Base-by-base conservation (phyloP, 1,139 yeast species). In the Kurtzmaniella natalensis region DNA sequence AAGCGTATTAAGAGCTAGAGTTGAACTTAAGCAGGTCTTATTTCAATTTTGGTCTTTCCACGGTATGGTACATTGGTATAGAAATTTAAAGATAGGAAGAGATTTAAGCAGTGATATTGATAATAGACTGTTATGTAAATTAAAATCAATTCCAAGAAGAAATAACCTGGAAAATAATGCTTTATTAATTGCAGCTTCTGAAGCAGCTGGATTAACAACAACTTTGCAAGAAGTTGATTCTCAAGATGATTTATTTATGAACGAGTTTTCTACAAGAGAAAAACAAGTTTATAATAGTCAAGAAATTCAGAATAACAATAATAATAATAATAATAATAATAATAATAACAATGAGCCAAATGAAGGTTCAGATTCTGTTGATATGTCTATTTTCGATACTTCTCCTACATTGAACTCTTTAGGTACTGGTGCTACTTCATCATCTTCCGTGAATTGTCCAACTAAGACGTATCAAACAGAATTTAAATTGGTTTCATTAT, bases 1-100 rank as follows among this genome's bases (percentile, higher is more conserved):
- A 34, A 67, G 68, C 42, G 53, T 57, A 4, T 51, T 70, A 25
- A 51, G 76, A 32, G 45, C 66, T 14, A 47, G 76, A 31, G 45
- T 66, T 14, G 76, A 70, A 45, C 50, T 60, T 35, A 56, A 61
- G 35, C 76, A 70, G 46, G 28, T 55, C 11, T 48, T 69, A 21
- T 43, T 70, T 4, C 72, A 66, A 37, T 62, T 62, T 38, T 66
- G 73, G 67, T 66, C 72, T 11, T 64, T 69, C 42, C 51, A 57
- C 33, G 61, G 61, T 3, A 57, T 66, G 63, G 49, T 60, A 9
- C 56, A 56, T 31, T 70, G 75, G 73, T 64, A 46, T 45, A 50
- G 70, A 19, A 53, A 55, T 37, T 46, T 69, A 18, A 41, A 40
- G 7, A 57, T 57, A 13, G 73, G 67, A 3, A 52, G 53, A 18